Percentiles rank a stretch among this genome's conserved stretches.
Evolutionary conservation across 768 basidiomycete genomes (phyloP).

Genomic region (Mycena vitilis): DNA sequence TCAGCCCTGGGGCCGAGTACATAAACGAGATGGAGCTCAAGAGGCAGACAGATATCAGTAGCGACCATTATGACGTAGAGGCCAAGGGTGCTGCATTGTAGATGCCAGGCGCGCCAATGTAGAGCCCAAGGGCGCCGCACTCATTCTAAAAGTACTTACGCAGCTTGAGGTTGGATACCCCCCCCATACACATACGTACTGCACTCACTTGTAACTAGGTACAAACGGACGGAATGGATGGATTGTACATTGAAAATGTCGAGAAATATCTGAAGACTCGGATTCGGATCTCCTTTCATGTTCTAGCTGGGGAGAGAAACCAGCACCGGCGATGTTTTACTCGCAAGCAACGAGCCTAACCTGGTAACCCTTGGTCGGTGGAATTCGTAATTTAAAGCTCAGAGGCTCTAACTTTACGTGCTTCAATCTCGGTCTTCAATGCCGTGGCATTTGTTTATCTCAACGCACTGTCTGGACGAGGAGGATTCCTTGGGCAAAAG

Average conservation of each 20-base stretch:
- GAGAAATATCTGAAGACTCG: background rate
- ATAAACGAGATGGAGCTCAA: conserved; percentile 42
- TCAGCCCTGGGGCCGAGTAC: conserved; percentile 33
- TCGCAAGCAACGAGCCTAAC: background rate
- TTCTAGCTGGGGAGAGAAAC: no score
- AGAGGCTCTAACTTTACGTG: no score
- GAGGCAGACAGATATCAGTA: conserved; percentile 37
- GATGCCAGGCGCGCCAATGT: conserved; percentile 30
- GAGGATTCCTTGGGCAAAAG: no score
- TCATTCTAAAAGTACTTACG: background rate
- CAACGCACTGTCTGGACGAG: no score
- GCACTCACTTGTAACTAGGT: background rate
- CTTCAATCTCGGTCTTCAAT: no score
- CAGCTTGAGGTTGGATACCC: conserved; percentile 17
- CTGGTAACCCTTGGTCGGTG: no score
- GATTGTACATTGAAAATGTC: background rate
- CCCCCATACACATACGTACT: background rate
- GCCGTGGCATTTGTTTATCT: no score
- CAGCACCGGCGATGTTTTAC: no score
- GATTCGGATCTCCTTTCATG: no score
- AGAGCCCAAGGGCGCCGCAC: conserved; percentile 42
- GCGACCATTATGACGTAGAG: conserved; percentile 47
- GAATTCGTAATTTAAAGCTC: no score
- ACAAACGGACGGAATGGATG: background rate
- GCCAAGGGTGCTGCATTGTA: conserved; percentile 39